Evolutionary conservation across 108 stramenopile species (phyloP).

Genomic region (Nitzschia sp.): DNA sequence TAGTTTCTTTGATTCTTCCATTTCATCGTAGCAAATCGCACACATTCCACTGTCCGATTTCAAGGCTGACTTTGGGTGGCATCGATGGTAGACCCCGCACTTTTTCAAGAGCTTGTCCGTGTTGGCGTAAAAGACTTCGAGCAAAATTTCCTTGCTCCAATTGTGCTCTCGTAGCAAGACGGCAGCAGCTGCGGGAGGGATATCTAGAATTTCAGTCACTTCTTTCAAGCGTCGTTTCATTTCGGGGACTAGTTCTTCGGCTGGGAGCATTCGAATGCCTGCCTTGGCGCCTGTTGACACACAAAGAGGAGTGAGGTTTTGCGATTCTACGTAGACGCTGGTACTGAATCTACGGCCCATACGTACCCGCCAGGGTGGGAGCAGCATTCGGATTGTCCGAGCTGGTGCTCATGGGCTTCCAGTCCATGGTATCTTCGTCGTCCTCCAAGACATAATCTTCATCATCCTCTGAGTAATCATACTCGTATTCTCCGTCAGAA

Average conservation of each 20-base stretch:
- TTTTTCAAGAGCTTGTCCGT: conserved; percentile 66
- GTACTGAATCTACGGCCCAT: conserved; percentile 9
- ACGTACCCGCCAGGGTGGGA: conserved; percentile 23
- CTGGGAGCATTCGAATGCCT: conserved; percentile 72
- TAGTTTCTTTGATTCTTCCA: conserved; percentile 60
- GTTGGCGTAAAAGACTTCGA: conserved; percentile 81
- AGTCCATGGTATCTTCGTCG: conserved; percentile 36
- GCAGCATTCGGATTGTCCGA: conserved; percentile 44
- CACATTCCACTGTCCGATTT: conserved; percentile 61
- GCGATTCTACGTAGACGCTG: conserved; percentile 1
- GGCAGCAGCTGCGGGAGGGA: conserved; percentile 75
- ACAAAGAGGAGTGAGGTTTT: neutral
- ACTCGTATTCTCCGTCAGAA: conserved; percentile 40
- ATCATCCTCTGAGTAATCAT: conserved; percentile 43
- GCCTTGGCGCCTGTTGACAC: conserved; percentile 16
- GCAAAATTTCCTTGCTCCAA: conserved; percentile 92
- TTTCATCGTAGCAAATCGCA: conserved; percentile 88
- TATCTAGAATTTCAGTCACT: conserved; percentile 81
- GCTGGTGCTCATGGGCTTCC: conserved; percentile 6
- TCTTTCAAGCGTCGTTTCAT: conserved; percentile 73
- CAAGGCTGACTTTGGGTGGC: conserved; percentile 15
- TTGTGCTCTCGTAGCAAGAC: conserved; percentile 87
- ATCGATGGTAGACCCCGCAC: conserved; percentile 73
- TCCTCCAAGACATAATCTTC: conserved; percentile 34
- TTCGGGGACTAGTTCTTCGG: conserved; percentile 68